phyloP scores from a whole-genome alignment of 495 filamentous ascomycete genomes.

The Oidiodendron maius region DNA sequence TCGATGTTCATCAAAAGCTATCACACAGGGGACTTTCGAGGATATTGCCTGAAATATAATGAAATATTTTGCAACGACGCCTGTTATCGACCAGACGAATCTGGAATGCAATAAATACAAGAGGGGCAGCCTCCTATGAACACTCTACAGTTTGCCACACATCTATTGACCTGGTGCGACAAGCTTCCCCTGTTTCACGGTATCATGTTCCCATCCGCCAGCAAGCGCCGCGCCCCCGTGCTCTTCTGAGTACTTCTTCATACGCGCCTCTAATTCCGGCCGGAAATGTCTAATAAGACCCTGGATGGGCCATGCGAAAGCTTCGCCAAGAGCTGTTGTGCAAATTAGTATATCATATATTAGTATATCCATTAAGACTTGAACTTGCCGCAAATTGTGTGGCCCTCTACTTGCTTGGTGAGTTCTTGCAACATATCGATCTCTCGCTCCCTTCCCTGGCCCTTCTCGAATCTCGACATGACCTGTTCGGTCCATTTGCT shows the following conservation, averaged over 20 bases:
- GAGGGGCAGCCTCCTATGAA: conserved; percentile 14
- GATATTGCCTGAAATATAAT: no score
- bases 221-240: conserved; percentile 66
- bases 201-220: conserved; percentile 81
- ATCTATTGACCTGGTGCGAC: conserved; percentile 80
- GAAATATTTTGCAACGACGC: background rate
- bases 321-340: conserved; percentile 74
- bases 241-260: conserved; percentile 66
- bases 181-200: conserved; percentile 70
- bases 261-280: conserved; percentile 86
- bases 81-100: background rate
- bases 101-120: conserved; percentile 21
- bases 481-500: conserved; percentile 98
- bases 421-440: conserved; percentile 99
- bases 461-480: conserved; percentile 92
- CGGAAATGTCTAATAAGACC: conserved; percentile 97
- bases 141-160: conserved; percentile 13
- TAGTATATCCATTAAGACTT: background rate
- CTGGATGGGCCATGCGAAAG: conserved; percentile 97
- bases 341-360: conserved; percentile 13
- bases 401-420: conserved; percentile 98
- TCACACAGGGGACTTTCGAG: no score
- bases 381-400: conserved; percentile 85
- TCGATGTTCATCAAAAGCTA: no score
- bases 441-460: conserved; percentile 78